Evolutionary conservation across 106 monocot species (phyloP), one percentile per base, ranked within the genome.

Genomic region (Dactylorhiza incarnata): DNA sequence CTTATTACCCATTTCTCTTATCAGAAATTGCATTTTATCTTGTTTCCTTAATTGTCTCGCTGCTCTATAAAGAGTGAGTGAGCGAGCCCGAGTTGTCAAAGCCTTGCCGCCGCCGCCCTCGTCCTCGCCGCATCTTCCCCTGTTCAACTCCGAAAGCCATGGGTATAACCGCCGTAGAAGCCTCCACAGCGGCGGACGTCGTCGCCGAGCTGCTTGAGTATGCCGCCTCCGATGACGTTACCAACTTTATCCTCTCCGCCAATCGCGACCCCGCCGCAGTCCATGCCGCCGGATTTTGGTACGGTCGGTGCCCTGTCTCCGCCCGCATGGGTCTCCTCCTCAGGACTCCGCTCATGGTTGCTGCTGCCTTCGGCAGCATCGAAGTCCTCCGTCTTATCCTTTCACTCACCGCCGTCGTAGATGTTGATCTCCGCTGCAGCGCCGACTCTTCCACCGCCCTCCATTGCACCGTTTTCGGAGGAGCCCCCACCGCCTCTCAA

Each of bases 311-410:
- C 50, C 74, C 63, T 26, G 71, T 51, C 37, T 82, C 86, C 29
- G 73, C 47, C 74, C 56, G 73, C 71, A 74, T 80, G 79, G 74
- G 67, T 11, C 73, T 82, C 10, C 77, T 84, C 13, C 76, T 22
- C 1, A 75, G 84, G 29, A 84, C 87, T 7, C 82, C 84, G 24
- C 77, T 87, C 51, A 84, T 84, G 84, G 82, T 87, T 7, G 87
- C 87, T 11, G 78, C 87, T 23, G 75, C 87, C 25, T 84, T 84
- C 49, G 87, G 79, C 8, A 87, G 82, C 77, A 51, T 87, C 1
- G 73, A 79, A 11, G 82, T 87, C 43, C 79, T 87, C 15, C 25
- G 26, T 12, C 24, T 73, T 53, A 77, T 87, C 68, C 75, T 87
- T 37, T 82, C 87, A 16, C 76, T 90, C 71, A 66, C 76, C 5